Percentiles rank a stretch among this genome's conserved stretches.
Evolutionary conservation across 768 basidiomycete genomes (phyloP).

Genomic region (Kwoniella sp.): DNA sequence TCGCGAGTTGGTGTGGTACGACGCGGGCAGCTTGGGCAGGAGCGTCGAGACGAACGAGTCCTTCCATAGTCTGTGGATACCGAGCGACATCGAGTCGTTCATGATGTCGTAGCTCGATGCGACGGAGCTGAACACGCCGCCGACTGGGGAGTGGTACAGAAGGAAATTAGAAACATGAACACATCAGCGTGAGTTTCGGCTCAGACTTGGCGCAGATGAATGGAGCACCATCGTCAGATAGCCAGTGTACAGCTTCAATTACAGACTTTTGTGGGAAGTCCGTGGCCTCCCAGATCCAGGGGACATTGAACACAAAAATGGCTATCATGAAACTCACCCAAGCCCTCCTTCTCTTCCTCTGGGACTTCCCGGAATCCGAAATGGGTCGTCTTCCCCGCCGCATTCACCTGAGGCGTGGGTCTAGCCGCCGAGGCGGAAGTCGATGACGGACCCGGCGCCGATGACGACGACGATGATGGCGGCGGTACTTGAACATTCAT

Average conservation of each 20-base stretch:
- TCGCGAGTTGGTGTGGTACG: constrained; percentile 38
- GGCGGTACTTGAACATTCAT: constrained; percentile 1
- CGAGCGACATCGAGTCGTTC: constrained; percentile 98
- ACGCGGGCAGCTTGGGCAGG: constrained; percentile 65
- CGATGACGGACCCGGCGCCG: neutral
- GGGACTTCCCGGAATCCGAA: constrained; percentile 92
- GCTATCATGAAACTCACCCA: constrained; percentile 58
- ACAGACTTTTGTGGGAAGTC: no score
- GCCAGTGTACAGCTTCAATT: no score
- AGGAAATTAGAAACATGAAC: neutral
- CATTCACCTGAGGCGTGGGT: no score
- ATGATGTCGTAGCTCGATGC: constrained; percentile 94
- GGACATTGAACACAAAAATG: no score
- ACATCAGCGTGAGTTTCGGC: no score
- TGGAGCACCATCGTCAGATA: no score
- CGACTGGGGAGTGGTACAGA: constrained; percentile 61
- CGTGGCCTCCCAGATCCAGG: no score
- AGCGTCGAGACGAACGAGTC: constrained; percentile 78
- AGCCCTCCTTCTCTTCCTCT: constrained; percentile 79
- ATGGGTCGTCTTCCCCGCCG: constrained; percentile 62
- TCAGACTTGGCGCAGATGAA: no score
- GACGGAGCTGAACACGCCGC: constrained; percentile 91
- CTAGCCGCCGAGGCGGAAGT: neutral
- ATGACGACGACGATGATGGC: neutral
- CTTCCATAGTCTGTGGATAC: constrained; percentile 96